Evolutionary conservation across 305 asterid genomes (phyloP).

Genomic region (Solanum hybrid): DNA sequence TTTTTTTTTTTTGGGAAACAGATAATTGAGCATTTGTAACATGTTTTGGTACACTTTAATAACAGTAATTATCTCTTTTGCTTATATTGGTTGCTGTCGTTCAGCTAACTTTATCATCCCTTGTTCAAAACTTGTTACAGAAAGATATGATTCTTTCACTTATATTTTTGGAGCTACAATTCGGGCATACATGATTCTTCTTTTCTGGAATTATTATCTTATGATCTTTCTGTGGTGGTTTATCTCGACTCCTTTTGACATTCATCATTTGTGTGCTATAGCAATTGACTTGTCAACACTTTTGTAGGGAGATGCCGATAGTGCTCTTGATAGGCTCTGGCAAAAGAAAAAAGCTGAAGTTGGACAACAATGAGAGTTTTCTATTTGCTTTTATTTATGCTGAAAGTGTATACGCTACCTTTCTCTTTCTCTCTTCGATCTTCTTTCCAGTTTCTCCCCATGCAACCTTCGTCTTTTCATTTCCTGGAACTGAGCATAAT

Average conservation of each 20-base stretch:
- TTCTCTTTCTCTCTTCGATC: not conserved
- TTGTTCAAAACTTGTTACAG: too few relatives aligned
- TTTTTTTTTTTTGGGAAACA: too few relatives aligned
- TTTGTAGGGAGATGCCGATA: conserved; percentile 30
- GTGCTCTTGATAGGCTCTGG: conserved; percentile 21
- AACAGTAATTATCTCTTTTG: not conserved
- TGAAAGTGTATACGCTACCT: not conserved
- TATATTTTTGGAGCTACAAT: not conserved
- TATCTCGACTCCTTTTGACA: not conserved
- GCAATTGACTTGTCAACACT: not conserved
- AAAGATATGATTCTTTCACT: not conserved
- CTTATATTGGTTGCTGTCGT: not conserved
- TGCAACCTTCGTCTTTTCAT: not conserved
- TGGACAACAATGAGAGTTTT: not conserved
- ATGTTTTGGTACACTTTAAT: not conserved
- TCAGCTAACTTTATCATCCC: not conserved
- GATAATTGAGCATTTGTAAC: not conserved
- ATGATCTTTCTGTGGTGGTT: not conserved
- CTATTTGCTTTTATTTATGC: not conserved
- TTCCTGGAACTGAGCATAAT: not conserved
- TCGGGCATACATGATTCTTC: not conserved
- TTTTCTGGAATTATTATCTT: not conserved
- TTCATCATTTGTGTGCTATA: not conserved
- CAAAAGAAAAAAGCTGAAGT: not conserved
- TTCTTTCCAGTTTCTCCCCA: not conserved